Evolutionary conservation across 2,329 filamentous ascomycete species (phyloP), one percentile per base, ranked within the genome.

Genomic region (Annulohypoxylon truncatum): DNA sequence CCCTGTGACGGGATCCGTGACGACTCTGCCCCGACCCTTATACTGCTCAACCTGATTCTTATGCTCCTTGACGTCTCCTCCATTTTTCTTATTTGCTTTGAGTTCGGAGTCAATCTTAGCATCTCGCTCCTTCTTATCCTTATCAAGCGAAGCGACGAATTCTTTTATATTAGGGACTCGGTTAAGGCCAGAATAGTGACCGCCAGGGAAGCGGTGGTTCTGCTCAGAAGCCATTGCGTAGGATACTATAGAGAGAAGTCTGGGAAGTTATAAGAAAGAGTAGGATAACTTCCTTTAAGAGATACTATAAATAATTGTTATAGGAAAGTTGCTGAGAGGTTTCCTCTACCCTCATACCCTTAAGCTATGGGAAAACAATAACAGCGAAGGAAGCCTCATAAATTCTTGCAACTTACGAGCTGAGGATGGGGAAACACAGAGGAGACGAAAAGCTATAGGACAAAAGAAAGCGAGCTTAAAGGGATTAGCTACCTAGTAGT

Each of bases 1-100:
- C 18, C 94, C 94, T 0, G 95, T 97, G 0, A 93, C 92, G 0
- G 95, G 95, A 77, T 98, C 95, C 0, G 92, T 93, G 46, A 97
- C 94, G 6, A 78, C 82, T 15, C 92, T 93, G 33, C 94, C 89
- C 61, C 82, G 77, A 51, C 80, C 79, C 46, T 71, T 80, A 52
- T 79, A 80, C 40, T 73, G 74, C 38, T 76, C 72, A 7, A 75
- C 69, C 0, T 81, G 74, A 12, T 79, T 77, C 28, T 80, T 77
- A 65, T 89, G 84, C 10, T 82, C 80, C 38, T 78, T 74, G 13
- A 80, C 78, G 22, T 73, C 62, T n/a, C 64, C 62, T n/a, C 64
- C 59, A 65, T 71, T 72, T 63, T 76, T 68, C 33, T 78, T 75
- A 66, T 81, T 81, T 10, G 74, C 58, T 66, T 81, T 81, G 4